phyloP scores from a whole-genome alignment of 176 grass and related monocot genomes.

The Ensete ventricosum region DNA sequence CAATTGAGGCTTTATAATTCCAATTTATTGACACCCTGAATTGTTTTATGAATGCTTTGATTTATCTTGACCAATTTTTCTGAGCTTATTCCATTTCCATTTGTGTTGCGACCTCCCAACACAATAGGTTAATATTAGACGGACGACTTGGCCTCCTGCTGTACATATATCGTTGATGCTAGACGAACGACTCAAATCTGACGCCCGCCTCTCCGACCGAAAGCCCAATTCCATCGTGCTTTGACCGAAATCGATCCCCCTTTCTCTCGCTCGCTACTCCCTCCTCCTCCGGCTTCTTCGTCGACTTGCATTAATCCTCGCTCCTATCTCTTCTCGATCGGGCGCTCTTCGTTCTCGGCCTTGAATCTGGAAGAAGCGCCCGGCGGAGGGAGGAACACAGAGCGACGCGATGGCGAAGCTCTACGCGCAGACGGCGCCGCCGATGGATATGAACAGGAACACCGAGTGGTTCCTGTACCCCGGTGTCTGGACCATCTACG shows the following conservation, averaged over 20 bases:
- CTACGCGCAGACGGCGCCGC: neutral
- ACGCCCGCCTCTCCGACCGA: neutral
- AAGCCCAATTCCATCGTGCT: neutral
- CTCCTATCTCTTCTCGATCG: neutral
- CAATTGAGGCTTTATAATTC: too few relatives aligned
- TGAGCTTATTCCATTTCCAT: too few relatives aligned
- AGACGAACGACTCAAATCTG: too few relatives aligned
- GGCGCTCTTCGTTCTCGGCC: neutral
- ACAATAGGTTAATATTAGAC: too few relatives aligned
- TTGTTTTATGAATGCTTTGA: too few relatives aligned
- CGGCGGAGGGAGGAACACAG: neutral
- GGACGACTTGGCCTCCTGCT: too few relatives aligned
- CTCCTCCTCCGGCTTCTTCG: neutral
- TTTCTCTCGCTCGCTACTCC: neutral
- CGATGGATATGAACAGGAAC: conserved; percentile 8
- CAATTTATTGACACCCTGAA: too few relatives aligned
- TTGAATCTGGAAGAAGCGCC: too few relatives aligned
- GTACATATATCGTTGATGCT: too few relatives aligned
- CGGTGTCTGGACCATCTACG: conserved; percentile 10
- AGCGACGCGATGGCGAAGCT: neutral
- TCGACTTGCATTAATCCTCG: neutral
- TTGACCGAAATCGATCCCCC: neutral
- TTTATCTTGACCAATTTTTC: too few relatives aligned
- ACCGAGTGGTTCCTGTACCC: conserved; percentile 13
- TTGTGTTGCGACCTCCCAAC: too few relatives aligned